These are phyloP conservation scores for Kwoniella europaea DNA, from an alignment of 768 basidiomycete genomes.

Conservation along the genomic window DNA sequence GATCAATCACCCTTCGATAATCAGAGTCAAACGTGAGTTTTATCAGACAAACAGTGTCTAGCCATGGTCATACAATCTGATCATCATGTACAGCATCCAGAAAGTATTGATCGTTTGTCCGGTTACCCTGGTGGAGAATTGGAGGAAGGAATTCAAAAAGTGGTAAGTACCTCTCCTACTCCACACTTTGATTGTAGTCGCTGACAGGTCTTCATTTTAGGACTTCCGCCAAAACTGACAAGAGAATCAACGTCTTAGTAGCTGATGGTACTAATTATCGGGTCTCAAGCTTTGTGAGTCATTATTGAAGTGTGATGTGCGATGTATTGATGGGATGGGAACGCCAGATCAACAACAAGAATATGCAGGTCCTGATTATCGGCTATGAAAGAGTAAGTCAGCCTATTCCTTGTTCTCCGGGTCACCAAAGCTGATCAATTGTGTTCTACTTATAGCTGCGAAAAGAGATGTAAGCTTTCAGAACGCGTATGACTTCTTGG, in stretches of 20 bases:
- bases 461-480: conserved; percentile 70
- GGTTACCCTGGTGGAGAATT: conserved; percentile 88
- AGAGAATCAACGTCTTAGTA: conserved; percentile 63
- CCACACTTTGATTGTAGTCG: background rate
- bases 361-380: conserved; percentile 79
- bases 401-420: background rate
- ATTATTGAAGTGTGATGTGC: background rate
- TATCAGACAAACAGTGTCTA: too few species aligned
- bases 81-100: conserved; percentile 61
- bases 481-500: too few species aligned
- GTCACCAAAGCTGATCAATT: conserved; percentile 1
- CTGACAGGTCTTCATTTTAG: background rate
- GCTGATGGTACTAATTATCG: conserved; percentile 66
- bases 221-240: conserved; percentile 13
- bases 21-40: conserved; percentile 36
- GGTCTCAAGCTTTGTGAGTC: conserved; percentile 74
- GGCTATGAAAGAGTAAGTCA: conserved; percentile 79
- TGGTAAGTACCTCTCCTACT: conserved; percentile 67
- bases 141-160: conserved; percentile 93
- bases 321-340: conserved; percentile 3
- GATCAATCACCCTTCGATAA: conserved; percentile 49
- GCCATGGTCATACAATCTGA: background rate
- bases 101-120: conserved; percentile 94
- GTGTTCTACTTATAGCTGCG: conserved; percentile 61
- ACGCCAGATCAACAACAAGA: conserved; percentile 35